phyloP scores from a whole-genome alignment of 2,329 filamentous ascomycete species.

The Arthrobotrys conoides region DNA sequence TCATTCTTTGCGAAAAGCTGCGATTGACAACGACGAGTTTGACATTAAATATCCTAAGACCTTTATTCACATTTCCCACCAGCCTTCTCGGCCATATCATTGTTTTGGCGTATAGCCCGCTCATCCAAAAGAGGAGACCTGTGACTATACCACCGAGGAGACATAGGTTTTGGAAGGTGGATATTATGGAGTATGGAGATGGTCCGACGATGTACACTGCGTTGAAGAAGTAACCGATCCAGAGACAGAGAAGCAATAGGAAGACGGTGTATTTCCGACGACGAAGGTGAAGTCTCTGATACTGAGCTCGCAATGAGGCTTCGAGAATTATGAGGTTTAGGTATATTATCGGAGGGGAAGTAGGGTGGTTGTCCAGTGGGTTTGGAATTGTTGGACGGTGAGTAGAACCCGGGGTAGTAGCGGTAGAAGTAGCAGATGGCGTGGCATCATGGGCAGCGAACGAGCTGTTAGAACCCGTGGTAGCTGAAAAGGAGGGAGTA shows the following conservation, averaged over 20 bases:
- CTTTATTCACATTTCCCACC: constrained; percentile 89
- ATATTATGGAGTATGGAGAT: constrained; percentile 80
- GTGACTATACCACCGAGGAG: constrained; percentile 93
- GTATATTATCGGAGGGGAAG: constrained; percentile 94
- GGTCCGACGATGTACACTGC: constrained; percentile 92
- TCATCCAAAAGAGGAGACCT: constrained; percentile 88
- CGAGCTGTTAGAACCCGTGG: constrained; percentile 39
- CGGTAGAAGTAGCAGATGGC: constrained; percentile 63
- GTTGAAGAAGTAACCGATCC: constrained; percentile 89
- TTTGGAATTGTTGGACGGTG: constrained; percentile 70
- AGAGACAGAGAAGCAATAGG: constrained; percentile 81
- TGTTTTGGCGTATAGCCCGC: constrained; percentile 95
- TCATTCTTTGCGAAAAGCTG: constrained; percentile 41
- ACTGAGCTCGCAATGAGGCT: constrained; percentile 91
- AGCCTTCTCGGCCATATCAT: constrained; percentile 94
- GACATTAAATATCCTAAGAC: constrained; percentile 91
- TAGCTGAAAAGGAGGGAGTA: constrained; percentile 66
- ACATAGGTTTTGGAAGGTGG: constrained; percentile 80
- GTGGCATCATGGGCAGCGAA: constrained; percentile 66
- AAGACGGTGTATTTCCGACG: constrained; percentile 95
- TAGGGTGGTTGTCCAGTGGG: constrained; percentile 85
- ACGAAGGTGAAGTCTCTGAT: constrained; percentile 88
- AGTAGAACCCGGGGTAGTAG: too few species aligned
- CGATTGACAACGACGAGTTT: constrained; percentile 85
- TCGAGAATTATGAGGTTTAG: constrained; percentile 98